Conservation (phyloP, 2,329 filamentous ascomycete genomes). For the Fusarium pseudocircinatum region DNA sequence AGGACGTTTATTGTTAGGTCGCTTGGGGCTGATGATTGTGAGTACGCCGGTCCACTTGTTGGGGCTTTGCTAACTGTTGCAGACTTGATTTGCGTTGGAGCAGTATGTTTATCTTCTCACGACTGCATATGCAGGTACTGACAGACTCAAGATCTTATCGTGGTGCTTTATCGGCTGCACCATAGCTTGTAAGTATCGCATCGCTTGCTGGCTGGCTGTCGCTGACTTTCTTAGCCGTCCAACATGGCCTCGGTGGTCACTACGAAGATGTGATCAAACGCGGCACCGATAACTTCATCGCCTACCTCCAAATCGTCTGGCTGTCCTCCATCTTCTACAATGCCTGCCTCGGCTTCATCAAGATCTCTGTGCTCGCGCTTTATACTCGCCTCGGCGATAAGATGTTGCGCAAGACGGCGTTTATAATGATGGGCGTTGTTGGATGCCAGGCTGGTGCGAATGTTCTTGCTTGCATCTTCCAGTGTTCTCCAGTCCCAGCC, state of each 20-base stretch:
- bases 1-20: constrained; percentile 26
- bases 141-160: not conserved
- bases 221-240: not conserved
- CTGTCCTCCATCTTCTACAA: constrained; percentile 30
- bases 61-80: not conserved
- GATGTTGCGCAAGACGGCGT: constrained; percentile 6
- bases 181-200: not conserved
- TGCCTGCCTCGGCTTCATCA: constrained; percentile 32
- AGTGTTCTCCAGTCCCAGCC: not conserved
- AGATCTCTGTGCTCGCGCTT: constrained; percentile 24
- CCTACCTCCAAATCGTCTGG: constrained; percentile 32
- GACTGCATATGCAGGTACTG: not conserved
- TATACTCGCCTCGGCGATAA: constrained; percentile 28
- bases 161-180: constrained; percentile 27
- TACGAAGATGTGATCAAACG: constrained; percentile 16
- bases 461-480: constrained; percentile 29
- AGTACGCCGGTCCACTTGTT: not conserved
- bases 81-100: constrained; percentile 32
- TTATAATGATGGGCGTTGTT: constrained; percentile 27
- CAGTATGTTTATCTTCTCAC: not conserved
- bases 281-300: constrained; percentile 20
- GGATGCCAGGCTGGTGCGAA: constrained; percentile 26
- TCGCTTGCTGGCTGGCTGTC: rapidly evolving
- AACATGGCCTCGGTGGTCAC: constrained; percentile 25
- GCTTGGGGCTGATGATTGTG: constrained; percentile 25